Evolutionary conservation across 169 alveolate species (phyloP).

Genomic region (Plasmodium cynomolgi): DNA sequence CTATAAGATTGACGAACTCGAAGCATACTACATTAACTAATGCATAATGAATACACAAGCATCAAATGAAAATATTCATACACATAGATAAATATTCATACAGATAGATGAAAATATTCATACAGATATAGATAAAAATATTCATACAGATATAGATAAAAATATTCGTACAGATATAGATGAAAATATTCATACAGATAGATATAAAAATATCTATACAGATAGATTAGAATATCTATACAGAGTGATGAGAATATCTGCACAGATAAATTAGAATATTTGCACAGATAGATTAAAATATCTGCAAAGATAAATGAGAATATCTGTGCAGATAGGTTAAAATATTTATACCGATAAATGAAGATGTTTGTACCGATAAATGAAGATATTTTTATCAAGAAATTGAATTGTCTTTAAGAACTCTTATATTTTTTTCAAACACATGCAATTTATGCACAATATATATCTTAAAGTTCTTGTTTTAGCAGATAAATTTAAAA

Average conservation of each 20-base stretch:
- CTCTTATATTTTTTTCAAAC: neutral
- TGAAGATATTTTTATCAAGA: neutral
- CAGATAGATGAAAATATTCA: neutral
- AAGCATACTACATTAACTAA: neutral
- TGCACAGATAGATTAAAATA: neutral
- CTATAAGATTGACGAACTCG: neutral
- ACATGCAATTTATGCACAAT: no score
- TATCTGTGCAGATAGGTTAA: no score
- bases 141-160: no score
- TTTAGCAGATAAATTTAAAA: no score
- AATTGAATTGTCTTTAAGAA: neutral
- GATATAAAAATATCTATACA: no score
- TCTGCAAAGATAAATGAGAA: no score
- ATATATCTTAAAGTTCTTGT: no score
- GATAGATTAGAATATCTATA: no score
- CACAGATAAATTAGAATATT: no score
- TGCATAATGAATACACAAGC: neutral
- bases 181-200: no score
- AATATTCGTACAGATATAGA: neutral
- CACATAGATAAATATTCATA: no score
- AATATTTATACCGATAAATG: neutral
- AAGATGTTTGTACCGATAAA: no score
- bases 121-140: neutral
- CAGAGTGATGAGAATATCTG: neutral
- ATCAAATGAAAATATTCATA: neutral